These are phyloP conservation scores for Tetradesmus lagerheimii DNA, from an alignment of 139 green algal species.

Conservation along the genomic window DNA sequence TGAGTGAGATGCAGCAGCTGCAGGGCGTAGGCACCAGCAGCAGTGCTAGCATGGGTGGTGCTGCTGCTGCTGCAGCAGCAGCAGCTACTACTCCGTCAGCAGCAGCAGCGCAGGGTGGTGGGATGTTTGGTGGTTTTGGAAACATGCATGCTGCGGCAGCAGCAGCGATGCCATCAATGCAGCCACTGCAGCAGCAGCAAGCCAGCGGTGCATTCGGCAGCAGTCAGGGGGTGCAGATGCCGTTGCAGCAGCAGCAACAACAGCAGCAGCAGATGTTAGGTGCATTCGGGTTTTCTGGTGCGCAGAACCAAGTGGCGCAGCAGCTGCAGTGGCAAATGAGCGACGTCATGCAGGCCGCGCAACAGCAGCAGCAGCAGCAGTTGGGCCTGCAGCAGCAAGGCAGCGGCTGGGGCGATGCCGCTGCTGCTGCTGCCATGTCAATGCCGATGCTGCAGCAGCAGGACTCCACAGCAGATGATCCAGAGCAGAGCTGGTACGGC, in stretches of 20 bases:
- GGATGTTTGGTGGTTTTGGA: background rate
- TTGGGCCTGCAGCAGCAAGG: background rate
- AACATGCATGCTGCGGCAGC: background rate
- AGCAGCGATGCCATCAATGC: background rate
- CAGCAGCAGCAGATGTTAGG: background rate
- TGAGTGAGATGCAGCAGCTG: slow-evolving; percentile 1
- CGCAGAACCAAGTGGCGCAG: background rate
- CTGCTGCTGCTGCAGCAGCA: background rate
- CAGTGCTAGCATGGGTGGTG: background rate
- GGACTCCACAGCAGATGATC: background rate
- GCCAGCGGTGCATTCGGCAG: background rate
- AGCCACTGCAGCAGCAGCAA: background rate
- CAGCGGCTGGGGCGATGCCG: background rate
- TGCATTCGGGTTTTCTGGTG: background rate
- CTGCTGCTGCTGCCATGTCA: background rate
- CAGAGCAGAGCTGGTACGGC: background rate
- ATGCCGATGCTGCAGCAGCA: background rate
- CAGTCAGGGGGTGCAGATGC: background rate
- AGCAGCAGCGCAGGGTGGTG: background rate
- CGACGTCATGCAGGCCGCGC: background rate
- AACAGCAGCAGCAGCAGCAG: slow-evolving; percentile 13
- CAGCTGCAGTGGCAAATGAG: slow-evolving; percentile 24
- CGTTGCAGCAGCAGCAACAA: background rate
- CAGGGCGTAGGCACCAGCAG: background rate
- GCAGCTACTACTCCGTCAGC: background rate